Evolutionary conservation across 2,329 filamentous ascomycete species (phyloP).

Genomic region (Fusarium pseudoanthophilum): DNA sequence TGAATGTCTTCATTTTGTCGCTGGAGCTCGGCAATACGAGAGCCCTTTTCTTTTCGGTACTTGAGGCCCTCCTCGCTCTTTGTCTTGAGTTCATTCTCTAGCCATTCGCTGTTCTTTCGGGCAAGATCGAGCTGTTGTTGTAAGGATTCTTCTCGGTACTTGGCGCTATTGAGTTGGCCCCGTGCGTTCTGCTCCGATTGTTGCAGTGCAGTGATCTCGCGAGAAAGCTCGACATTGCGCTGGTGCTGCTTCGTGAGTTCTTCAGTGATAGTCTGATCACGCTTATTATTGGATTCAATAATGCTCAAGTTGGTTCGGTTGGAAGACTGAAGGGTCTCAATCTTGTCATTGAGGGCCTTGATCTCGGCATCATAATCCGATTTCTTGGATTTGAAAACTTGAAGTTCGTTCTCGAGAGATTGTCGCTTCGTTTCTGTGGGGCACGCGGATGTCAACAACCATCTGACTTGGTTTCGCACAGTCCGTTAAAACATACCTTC

Average conservation of each 20-base stretch:
- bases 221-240: conserved; percentile 84
- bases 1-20: conserved; percentile 87
- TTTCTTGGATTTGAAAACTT: conserved; percentile 78
- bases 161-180: conserved; percentile 81
- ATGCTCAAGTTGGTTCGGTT: conserved; percentile 91
- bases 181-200: conserved; percentile 86
- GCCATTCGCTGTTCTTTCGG: conserved; percentile 92
- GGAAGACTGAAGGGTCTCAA: conserved; percentile 87
- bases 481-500: conserved; percentile 70
- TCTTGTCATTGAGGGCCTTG: conserved; percentile 81
- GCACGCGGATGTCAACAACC: conserved; percentile 25
- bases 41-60: conserved; percentile 93
- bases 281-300: conserved; percentile 87
- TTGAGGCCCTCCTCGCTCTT: conserved; percentile 89
- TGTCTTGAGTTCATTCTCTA: conserved; percentile 89
- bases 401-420: conserved; percentile 82
- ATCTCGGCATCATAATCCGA: conserved; percentile 80
- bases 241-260: conserved; percentile 91
- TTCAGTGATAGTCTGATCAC: conserved; percentile 85
- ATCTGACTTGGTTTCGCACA: conserved; percentile 1
- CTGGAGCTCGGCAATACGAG: conserved; percentile 87
- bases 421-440: conserved; percentile 78
- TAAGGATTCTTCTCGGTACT: conserved; percentile 89
- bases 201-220: conserved; percentile 83
- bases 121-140: conserved; percentile 91